phyloP scores from a whole-genome alignment of 495 filamentous ascomycete species.

The Choiromyces venosus region DNA sequence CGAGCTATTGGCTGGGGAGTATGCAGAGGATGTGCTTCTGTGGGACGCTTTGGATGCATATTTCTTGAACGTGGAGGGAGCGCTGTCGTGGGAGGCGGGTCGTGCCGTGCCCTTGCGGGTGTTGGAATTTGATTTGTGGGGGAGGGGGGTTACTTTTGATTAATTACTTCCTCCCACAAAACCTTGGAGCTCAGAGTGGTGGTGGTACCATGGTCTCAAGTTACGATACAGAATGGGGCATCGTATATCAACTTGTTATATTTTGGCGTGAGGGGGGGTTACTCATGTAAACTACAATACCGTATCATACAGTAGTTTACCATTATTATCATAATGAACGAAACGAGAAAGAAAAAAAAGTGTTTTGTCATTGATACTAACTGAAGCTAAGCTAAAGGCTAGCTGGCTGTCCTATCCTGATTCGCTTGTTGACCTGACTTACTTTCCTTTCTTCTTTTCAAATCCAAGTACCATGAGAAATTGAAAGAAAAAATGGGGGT shows the following conservation, averaged over 20 bases:
- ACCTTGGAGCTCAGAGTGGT: no score
- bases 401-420: neutral
- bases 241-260: neutral
- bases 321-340: neutral
- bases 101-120: neutral
- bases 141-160: neutral
- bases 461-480: neutral
- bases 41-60: constrained; percentile 45
- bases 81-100: neutral
- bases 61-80: neutral
- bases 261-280: neutral
- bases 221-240: neutral
- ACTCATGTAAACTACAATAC: neutral
- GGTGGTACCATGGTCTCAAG: neutral
- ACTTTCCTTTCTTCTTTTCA: neutral
- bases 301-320: neutral
- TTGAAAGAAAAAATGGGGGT: neutral
- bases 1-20: constrained; percentile 36
- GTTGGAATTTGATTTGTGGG: no score
- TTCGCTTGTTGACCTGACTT: neutral
- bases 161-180: no score
- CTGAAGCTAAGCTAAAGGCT: neutral
- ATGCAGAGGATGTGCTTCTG: constrained; percentile 46
- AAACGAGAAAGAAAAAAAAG: neutral
- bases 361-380: neutral